A percentile compares a stretch with the other conserved stretches of the same genome.
Conservation (phyloP, 805 yeast genomes). For the Pichia deserticola region DNA sequence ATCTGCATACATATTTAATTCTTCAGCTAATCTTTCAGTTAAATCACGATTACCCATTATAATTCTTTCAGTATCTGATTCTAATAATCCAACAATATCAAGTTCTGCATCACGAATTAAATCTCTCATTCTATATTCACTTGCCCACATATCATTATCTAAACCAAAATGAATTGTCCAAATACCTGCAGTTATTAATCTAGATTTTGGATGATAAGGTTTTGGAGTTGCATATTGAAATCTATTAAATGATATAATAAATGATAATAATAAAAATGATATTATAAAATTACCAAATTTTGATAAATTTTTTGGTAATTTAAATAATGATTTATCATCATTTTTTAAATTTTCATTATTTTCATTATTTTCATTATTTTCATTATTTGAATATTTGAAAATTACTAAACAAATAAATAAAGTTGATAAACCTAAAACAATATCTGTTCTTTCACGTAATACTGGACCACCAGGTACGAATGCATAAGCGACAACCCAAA, state of each 20-base stretch:
- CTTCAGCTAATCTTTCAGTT: conserved; percentile 86
- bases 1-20: conserved; percentile 89
- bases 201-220: conserved; percentile 63
- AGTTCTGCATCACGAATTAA: conserved; percentile 78
- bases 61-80: conserved; percentile 87
- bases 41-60: conserved; percentile 94
- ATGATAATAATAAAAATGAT: conserved; percentile 37
- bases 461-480: conserved; percentile 93
- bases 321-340: neutral
- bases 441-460: conserved; percentile 82
- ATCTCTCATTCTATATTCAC: conserved; percentile 83
- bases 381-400: conserved; percentile 15
- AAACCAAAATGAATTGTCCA: conserved; percentile 98
- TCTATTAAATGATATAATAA: conserved; percentile 48
- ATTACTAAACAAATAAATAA: conserved; percentile 44
- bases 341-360: too few relatives aligned
- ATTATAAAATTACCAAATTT: conserved; percentile 21
- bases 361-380: neutral
- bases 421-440: conserved; percentile 55
- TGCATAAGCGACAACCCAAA: conserved; percentile 97
- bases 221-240: conserved; percentile 53
- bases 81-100: conserved; percentile 86
- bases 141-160: conserved; percentile 97
- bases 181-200: conserved; percentile 85
- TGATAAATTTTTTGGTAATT: conserved; percentile 2